These are phyloP conservation scores for Silene noctiflora DNA, from an alignment of 179 eudicot genomes.

Conservation along the genomic window DNA sequence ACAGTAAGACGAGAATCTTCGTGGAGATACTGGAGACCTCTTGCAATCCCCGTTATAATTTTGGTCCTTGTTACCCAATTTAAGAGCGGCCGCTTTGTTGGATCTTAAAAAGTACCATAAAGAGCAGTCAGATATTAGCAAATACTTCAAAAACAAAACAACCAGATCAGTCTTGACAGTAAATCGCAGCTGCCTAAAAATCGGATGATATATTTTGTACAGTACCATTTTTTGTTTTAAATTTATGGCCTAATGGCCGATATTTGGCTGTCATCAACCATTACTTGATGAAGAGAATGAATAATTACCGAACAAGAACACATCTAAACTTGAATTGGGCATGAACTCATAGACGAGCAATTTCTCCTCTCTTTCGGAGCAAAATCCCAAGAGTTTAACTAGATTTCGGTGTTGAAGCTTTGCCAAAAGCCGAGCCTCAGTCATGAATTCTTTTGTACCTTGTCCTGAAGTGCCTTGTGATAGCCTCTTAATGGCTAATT, in stretches of 20 bases:
- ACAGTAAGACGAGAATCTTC: constrained; percentile 45
- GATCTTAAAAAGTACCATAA: constrained; percentile 20
- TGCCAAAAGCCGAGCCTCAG: constrained; percentile 27
- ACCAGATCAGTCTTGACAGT: no score
- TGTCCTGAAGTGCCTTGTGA: not conserved
- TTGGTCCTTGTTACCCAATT: constrained; percentile 30
- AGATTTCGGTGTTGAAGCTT: constrained; percentile 35
- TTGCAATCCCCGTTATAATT: constrained; percentile 30
- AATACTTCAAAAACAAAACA: no score
- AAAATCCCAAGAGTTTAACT: constrained; percentile 27
- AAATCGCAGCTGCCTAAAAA: no score
- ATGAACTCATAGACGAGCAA: constrained; percentile 30
- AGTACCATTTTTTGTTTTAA: no score
- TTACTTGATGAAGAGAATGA: no score
- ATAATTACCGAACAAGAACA: constrained; percentile 21
- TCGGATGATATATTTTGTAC: no score
- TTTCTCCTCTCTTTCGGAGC: constrained; percentile 21
- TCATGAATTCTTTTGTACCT: constrained; percentile 27
- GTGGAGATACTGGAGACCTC: constrained; percentile 43
- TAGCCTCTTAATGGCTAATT: constrained; percentile 20
- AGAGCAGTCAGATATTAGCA: not conserved
- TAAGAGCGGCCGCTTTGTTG: constrained; percentile 16
- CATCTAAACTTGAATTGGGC: constrained; percentile 22
- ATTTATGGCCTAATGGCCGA: no score
- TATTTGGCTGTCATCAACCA: no score